phyloP scores from a whole-genome alignment of 2,329 filamentous ascomycete genomes.

The Calonectria hawksworthii region DNA sequence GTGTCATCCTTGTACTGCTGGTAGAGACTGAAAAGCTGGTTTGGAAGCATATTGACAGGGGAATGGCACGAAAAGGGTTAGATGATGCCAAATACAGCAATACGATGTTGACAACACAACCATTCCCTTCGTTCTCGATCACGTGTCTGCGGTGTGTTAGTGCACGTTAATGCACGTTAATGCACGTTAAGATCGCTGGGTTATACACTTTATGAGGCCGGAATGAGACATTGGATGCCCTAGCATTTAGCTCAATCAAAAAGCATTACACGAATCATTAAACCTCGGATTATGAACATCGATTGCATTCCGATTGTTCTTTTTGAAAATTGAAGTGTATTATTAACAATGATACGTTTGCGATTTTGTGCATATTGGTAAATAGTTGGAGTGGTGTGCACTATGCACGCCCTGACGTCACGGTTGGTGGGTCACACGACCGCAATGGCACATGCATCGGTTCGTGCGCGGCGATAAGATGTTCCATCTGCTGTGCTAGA shows the following conservation, averaged over 20 bases:
- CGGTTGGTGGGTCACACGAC: not conserved
- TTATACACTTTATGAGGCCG: too few species aligned
- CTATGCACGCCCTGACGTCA: not conserved
- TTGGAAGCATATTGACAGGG: conserved; percentile 41
- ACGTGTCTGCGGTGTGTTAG: too few species aligned
- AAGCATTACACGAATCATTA: not conserved
- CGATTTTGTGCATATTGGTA: not conserved
- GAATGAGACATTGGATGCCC: not conserved
- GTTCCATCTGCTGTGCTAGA: not conserved
- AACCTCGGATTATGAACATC: not conserved
- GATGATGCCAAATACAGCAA: not conserved
- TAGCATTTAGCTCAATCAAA: not conserved
- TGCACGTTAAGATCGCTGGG: too few species aligned
- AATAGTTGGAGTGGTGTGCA: not conserved
- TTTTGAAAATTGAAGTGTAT: too few species aligned
- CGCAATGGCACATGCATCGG: not conserved
- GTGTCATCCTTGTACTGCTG: conserved; percentile 58
- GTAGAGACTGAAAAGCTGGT: conserved; percentile 48
- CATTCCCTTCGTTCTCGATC: too few species aligned
- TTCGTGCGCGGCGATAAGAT: not conserved
- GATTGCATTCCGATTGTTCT: too few species aligned
- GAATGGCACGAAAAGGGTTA: not conserved
- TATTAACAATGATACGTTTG: not conserved
- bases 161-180: too few species aligned
- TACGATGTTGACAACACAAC: too few species aligned